Evolutionary conservation across 2,329 filamentous ascomycete species (phyloP), one percentile per base, ranked within the genome.

Genomic region (Fusarium avenaceum): DNA sequence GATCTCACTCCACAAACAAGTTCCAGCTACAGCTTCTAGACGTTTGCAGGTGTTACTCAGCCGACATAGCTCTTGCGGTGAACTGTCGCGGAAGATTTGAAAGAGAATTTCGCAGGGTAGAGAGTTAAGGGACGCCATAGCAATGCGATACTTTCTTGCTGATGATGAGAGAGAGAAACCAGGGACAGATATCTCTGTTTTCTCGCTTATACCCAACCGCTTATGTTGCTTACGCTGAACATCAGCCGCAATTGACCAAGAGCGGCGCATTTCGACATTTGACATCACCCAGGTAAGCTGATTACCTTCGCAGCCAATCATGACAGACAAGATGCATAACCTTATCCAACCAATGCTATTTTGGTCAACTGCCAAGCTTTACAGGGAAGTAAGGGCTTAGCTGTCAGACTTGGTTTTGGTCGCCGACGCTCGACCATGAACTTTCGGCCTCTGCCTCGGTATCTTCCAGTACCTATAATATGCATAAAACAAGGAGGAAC

Each of bases 1-100:
- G 8, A 71, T 65, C 4, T 59, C 47, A 4, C 11, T 19, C 69
- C 69, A 70, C 8, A 71, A 4, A 1, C 32, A 32, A 2, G 39
- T n/a, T 7, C 42, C 22, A 0, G 52, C 47, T 3, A 70, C 6
- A 4, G n/a, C 9, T 7, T 32, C 53, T 4, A 67, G 17, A 4
- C 45, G 35, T 15, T 32, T 67, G n/a, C 57, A 70, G 1, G 44
- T 55, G 3, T 42, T 43, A 6, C 11, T 57, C 4, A 71, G 33
- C 13, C n/a, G 17, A 4, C 53, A 64, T 22, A 64, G 4, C 0
- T 59, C 53, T 26, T 64, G 61, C 0, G 60, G 52, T 14, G 46
- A 35, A 20, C 20, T n/a, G 14, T 44, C 13, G 6, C 5, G 15
- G 2, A 65, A 13, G 10, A 65, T 53, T 5, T 64, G 35, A 10